Conservation (phyloP, 2,329 filamentous ascomycete species). For the Botryotinia calthae region DNA sequence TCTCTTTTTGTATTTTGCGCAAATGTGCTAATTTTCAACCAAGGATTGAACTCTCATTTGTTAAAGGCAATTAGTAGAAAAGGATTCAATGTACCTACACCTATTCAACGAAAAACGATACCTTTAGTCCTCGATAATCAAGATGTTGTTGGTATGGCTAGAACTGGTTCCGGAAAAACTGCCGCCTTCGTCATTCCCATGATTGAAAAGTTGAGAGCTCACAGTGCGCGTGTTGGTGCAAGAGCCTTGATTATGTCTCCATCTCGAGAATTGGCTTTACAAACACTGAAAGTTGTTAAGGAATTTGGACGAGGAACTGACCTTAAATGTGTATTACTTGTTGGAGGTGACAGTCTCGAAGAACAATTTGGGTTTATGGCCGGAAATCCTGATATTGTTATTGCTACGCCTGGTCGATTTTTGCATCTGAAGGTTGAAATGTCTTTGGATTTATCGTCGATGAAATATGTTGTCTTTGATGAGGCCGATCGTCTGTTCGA, state of each 20-base stretch:
- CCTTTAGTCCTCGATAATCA: conserved; percentile 84
- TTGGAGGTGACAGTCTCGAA: conserved; percentile 92
- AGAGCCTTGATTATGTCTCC: conserved; percentile 87
- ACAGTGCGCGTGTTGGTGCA: conserved; percentile 82
- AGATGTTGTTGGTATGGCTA: conserved; percentile 98
- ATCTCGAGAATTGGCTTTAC: conserved; percentile 88
- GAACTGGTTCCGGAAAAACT: conserved; percentile 98
- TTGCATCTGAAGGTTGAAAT: conserved; percentile 97
- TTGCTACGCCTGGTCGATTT: conserved; percentile 94
- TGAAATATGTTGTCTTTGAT: conserved; percentile 94
- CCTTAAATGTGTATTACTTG: conserved; percentile 82
- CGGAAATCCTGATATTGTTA: conserved; percentile 93
- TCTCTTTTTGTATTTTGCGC: background rate
- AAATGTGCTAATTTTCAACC: conserved; percentile 23
- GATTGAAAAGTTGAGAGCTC: conserved; percentile 88
- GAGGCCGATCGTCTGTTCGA: conserved; percentile 97
- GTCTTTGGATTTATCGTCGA: conserved; percentile 83
- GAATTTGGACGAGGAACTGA: conserved; percentile 89
- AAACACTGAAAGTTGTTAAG: conserved; percentile 95
- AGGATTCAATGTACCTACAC: conserved; percentile 93
- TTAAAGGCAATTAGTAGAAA: conserved; percentile 90
- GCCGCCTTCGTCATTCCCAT: conserved; percentile 98
- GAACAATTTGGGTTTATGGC: conserved; percentile 94
- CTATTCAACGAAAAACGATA: conserved; percentile 95
- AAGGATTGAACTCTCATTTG: conserved; percentile 74